Evolutionary conservation across 129 eudicot species (phyloP).

Genomic region (Centrapalus pauciflorus): DNA sequence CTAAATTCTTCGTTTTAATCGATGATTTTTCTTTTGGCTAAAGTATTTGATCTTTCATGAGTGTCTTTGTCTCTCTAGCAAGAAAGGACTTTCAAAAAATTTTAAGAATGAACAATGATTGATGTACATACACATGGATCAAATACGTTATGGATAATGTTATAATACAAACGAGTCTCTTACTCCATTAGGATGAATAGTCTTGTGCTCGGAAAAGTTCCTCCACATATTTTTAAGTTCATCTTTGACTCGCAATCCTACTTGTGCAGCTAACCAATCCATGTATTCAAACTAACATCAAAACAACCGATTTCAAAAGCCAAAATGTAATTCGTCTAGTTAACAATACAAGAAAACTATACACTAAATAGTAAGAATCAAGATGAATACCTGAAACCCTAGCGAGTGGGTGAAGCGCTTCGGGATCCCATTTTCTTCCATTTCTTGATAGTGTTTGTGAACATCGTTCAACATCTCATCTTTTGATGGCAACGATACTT

Average conservation of each 20-base stretch:
- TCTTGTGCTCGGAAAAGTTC: neutral
- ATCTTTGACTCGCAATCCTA: conserved; percentile 27
- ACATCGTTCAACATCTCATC: conserved; percentile 49
- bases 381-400: conserved; percentile 9
- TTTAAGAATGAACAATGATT: no score
- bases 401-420: conserved; percentile 40
- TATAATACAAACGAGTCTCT: neutral
- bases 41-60: no score
- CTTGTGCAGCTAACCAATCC: conserved; percentile 55
- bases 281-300: conserved; percentile 41
- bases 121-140: no score
- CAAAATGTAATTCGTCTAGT: neutral
- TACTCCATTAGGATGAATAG: neutral
- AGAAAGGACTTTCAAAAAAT: no score
- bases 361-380: neutral
- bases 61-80: no score
- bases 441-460: conserved; percentile 26
- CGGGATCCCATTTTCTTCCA: conserved; percentile 39
- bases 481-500: conserved; percentile 38
- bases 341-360: neutral
- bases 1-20: no score
- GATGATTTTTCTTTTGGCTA: no score
- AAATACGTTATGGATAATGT: no score
- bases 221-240: conserved; percentile 20
- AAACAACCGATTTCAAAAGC: neutral